Conservation (phyloP, 352 stramenopile genomes). For the Aphanomyces astaci region DNA sequence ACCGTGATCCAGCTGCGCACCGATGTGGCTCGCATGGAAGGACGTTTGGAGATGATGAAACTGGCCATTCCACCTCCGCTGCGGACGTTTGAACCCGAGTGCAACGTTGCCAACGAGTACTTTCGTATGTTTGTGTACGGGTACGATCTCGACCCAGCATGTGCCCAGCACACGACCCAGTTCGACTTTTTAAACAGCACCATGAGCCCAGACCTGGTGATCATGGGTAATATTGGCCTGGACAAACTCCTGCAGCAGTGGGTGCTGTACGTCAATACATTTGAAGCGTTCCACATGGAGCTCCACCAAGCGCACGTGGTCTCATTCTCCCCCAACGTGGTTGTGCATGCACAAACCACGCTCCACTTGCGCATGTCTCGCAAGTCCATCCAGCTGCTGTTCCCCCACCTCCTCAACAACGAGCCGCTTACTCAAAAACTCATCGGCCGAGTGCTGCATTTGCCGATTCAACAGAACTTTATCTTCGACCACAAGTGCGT, state of each 20-base stretch:
- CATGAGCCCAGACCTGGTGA: background rate
- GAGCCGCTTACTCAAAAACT: slow-evolving; percentile 2
- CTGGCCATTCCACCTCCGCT: background rate
- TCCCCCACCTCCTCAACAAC: slow-evolving; percentile 7
- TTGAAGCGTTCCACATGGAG: slow-evolving; percentile 5
- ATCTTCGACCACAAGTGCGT: background rate
- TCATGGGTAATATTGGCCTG: background rate
- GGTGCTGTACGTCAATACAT: slow-evolving; percentile 7
- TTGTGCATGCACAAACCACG: background rate
- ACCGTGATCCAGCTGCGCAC: background rate
- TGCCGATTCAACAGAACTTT: slow-evolving; percentile 1
- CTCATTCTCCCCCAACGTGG: background rate
- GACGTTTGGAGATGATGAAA: background rate
- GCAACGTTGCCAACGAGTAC: background rate
- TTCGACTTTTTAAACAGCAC: background rate
- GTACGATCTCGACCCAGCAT: background rate
- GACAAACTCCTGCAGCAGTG: slow-evolving; percentile 7
- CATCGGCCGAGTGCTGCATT: background rate
- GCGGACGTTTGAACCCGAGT: background rate
- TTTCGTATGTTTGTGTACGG: slow-evolving; percentile 4
- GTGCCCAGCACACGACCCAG: background rate
- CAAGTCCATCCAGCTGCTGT: background rate
- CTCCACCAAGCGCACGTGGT: background rate
- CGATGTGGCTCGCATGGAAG: slow-evolving; percentile 3
- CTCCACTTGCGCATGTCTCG: slow-evolving; percentile 8